phyloP scores from a whole-genome alignment of 2,329 filamentous ascomycete genomes.

The Cadophora malorum region DNA sequence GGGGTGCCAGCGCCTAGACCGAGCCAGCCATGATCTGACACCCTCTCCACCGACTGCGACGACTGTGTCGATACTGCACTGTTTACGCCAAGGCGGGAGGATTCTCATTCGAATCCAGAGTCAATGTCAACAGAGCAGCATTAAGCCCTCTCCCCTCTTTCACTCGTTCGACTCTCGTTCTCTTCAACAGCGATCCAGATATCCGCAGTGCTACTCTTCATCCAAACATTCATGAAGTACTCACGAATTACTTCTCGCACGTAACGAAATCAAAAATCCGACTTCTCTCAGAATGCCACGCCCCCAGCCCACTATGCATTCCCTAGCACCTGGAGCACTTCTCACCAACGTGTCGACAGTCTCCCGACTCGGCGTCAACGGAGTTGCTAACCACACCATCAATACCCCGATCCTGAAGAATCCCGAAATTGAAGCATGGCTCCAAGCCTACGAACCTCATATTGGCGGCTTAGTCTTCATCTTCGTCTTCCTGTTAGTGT shows the following conservation, averaged over 20 bases:
- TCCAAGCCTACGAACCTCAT: not conserved
- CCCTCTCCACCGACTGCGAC: not conserved
- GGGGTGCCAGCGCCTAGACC: not conserved
- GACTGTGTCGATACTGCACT: not conserved
- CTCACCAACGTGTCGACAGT: not conserved
- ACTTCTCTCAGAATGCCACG: not conserved
- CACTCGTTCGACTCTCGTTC: not conserved
- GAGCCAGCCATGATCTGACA: constrained; percentile 1
- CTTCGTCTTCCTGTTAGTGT: constrained; percentile 8
- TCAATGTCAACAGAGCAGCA: not conserved
- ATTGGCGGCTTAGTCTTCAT: constrained; percentile 6
- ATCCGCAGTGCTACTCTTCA: not conserved
- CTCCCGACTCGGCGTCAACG: not conserved
- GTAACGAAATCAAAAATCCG: not conserved
- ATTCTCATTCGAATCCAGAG: not conserved
- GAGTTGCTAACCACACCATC: not conserved
- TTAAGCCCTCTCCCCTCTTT: not conserved
- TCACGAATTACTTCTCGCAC: not conserved
- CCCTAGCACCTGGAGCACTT: not conserved
- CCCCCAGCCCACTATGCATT: not conserved
- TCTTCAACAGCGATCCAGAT: not conserved
- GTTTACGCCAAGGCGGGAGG: not conserved
- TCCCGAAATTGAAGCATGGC: not conserved
- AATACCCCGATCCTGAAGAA: not conserved
- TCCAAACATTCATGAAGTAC: not conserved